These are phyloP conservation scores for Rhizophora apiculata DNA, from an alignment of 345 rosid genomes.

Conservation along the genomic window DNA sequence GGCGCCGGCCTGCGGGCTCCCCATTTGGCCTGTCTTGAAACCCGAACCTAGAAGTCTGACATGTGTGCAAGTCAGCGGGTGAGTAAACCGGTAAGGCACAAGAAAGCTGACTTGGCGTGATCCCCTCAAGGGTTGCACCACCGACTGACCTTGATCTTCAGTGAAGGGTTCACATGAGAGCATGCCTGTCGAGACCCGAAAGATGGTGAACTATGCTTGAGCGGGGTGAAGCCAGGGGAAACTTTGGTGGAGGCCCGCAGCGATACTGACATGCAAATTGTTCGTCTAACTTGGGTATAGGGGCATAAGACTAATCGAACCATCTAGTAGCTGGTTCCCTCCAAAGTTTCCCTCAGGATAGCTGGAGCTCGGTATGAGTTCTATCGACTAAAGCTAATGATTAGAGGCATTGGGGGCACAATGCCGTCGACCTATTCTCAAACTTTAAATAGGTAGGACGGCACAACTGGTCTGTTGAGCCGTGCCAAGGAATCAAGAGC, in stretches of 20 bases:
- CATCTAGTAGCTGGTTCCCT: conserved; percentile 58
- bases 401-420: too few relatives aligned
- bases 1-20: too few relatives aligned
- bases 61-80: conserved; percentile 46
- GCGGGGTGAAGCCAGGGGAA: not conserved
- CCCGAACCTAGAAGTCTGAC: conserved; percentile 57
- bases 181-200: too few relatives aligned
- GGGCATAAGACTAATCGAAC: conserved; percentile 66
- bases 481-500: too few relatives aligned
- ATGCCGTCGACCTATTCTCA: too few relatives aligned
- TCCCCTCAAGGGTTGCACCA: too few relatives aligned
- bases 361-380: conserved; percentile 29
- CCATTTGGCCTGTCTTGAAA: conserved; percentile 41
- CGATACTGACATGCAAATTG: conserved; percentile 48
- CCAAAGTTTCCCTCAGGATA: conserved; percentile 50
- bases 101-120: not conserved
- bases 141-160: too few relatives aligned
- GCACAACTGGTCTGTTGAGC: too few relatives aligned
- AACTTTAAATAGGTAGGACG: too few relatives aligned
- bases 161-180: too few relatives aligned
- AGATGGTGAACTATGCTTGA: too few relatives aligned
- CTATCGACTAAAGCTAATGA: not conserved
- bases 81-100: conserved; percentile 23
- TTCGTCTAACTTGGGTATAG: conserved; percentile 55
- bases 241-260: conserved; percentile 20